Conservation (phyloP, 2,329 filamentous ascomycete genomes). For the Phialophora macrospora region DNA sequence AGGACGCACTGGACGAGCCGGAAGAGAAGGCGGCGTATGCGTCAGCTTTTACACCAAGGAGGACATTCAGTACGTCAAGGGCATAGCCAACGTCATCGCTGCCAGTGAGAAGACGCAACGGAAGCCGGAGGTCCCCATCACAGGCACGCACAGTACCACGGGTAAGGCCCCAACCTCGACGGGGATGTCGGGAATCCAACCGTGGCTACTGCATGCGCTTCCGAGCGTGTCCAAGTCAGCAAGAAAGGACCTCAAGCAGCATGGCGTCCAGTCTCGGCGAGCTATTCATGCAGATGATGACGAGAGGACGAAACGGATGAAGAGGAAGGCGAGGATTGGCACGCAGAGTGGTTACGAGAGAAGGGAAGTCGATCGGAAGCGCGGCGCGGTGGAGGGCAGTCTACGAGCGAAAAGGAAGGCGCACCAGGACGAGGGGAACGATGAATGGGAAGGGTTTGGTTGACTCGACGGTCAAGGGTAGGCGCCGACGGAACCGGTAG, state of each 20-base stretch:
- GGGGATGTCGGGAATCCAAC: slow-evolving; percentile 61
- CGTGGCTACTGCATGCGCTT: slow-evolving; percentile 86
- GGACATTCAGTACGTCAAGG: slow-evolving; percentile 87
- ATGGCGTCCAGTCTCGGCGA: slow-evolving; percentile 76
- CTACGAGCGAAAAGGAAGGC: slow-evolving; percentile 16
- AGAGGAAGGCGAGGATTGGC: slow-evolving; percentile 71
- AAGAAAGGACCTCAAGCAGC: slow-evolving; percentile 78
- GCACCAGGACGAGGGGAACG: slow-evolving; percentile 9
- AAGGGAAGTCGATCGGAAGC: slow-evolving; percentile 53
- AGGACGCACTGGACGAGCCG: slow-evolving; percentile 86
- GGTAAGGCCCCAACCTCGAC: slow-evolving; percentile 38
- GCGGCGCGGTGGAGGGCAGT: slow-evolving; percentile 52
- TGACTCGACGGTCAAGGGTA: slow-evolving; percentile 12
- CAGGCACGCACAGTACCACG: slow-evolving; percentile 48
- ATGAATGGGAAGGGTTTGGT: slow-evolving; percentile 31
- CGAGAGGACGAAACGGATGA: slow-evolving; percentile 47
- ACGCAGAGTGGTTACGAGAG: slow-evolving; percentile 58
- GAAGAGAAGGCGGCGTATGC: slow-evolving; percentile 82
- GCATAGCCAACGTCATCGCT: slow-evolving; percentile 89
- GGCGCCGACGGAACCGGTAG: background rate
- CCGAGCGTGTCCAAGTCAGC: slow-evolving; percentile 83
- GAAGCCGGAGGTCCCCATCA: slow-evolving; percentile 36
- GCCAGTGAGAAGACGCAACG: slow-evolving; percentile 73
- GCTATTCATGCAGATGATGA: slow-evolving; percentile 48
- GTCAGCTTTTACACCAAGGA: slow-evolving; percentile 96